phyloP scores from a whole-genome alignment of 805 yeast species.

The Candida dajiaensis region DNA sequence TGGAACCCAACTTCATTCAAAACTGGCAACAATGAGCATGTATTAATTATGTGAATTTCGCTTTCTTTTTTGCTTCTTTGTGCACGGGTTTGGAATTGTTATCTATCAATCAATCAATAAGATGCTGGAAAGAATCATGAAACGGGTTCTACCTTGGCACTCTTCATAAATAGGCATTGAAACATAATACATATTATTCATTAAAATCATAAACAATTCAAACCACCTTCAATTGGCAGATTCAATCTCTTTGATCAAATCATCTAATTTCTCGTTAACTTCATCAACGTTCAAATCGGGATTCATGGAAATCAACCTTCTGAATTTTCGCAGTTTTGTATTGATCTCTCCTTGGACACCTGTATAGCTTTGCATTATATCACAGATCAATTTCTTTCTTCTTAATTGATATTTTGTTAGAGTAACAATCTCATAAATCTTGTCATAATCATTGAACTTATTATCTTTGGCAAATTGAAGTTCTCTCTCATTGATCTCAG shows the following conservation, averaged over 20 bases:
- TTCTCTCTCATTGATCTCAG: not conserved
- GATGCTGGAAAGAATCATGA: no score
- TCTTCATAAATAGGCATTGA: not conserved
- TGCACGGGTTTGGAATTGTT: no score
- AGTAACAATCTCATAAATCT: constrained; percentile 20
- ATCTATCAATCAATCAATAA: no score
- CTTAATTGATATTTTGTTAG: constrained; percentile 39
- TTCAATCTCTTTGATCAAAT: constrained; percentile 36
- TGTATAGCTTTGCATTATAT: constrained; percentile 28
- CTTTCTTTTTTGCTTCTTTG: no score
- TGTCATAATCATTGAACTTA: constrained; percentile 10
- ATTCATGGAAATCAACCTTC: constrained; percentile 61
- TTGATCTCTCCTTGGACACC: constrained; percentile 28
- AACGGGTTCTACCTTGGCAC: not conserved
- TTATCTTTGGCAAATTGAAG: not conserved
- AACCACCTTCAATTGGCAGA: not conserved
- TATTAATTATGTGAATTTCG: no score
- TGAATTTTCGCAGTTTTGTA: constrained; percentile 56
- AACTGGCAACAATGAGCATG: no score
- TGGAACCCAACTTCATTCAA: no score
- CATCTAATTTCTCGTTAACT: constrained; percentile 62
- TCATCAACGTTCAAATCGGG: constrained; percentile 64
- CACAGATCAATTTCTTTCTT: constrained; percentile 30
- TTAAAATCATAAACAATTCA: not conserved
- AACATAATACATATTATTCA: not conserved